Percentiles rank a stretch among this genome's conserved stretches.
These are phyloP conservation scores for Trichoderma atrobrunneum DNA, from an alignment of 2,329 filamentous ascomycete genomes.

Conservation along the genomic window DNA sequence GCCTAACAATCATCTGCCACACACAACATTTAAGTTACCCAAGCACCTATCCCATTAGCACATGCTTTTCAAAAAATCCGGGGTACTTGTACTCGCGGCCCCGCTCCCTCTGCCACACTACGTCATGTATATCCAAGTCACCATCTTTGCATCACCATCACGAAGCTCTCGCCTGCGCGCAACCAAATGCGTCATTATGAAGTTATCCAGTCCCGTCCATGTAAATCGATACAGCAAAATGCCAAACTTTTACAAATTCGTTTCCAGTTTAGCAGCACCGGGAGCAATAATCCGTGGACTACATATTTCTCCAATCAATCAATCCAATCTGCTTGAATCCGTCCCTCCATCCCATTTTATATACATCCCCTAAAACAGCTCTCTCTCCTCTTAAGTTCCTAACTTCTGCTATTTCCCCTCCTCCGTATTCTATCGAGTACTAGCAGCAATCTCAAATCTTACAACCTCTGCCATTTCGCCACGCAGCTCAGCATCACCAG, in stretches of 20 bases:
- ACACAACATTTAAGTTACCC: background rate
- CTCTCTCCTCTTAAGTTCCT: background rate
- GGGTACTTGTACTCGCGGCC: background rate
- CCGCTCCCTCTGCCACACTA: constrained; percentile 16
- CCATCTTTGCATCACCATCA: constrained; percentile 17
- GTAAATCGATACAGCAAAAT: background rate
- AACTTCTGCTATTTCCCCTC: background rate
- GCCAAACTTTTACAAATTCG: background rate
- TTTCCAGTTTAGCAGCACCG: background rate
- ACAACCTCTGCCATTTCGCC: background rate
- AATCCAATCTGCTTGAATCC: background rate
- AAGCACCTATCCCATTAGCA: background rate
- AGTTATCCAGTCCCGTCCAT: background rate
- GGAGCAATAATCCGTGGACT: background rate
- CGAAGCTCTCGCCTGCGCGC: background rate
- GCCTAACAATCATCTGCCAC: background rate
- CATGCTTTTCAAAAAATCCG: background rate
- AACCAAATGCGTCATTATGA: constrained; percentile 9
- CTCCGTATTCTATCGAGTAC: background rate
- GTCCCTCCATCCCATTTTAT: background rate
- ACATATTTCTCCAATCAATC: background rate
- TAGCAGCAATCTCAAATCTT: background rate
- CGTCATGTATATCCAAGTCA: constrained; percentile 16
- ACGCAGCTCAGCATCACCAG: background rate
- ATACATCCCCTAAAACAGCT: background rate